Base-by-base conservation (phyloP, 805 yeast species). In the Teunomyces stri region DNA sequence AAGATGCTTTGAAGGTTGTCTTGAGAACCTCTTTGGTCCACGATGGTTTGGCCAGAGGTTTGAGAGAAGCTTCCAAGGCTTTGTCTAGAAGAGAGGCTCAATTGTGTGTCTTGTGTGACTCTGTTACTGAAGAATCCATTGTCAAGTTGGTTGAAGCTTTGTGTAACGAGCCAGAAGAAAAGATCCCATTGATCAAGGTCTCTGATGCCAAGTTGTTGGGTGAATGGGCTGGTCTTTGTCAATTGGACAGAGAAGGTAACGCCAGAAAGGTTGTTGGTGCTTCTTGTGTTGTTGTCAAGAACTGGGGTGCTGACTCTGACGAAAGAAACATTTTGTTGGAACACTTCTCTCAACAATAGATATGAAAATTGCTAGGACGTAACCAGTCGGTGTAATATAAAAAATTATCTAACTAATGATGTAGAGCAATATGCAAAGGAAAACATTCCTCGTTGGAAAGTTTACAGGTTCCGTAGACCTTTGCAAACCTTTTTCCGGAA, bases 241-340 rank as follows among this genome's bases (percentile, higher is more conserved):
- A 90, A 81, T 85, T 92, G 70, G 98, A 94, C 95, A 89, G 97
- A 81, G 98, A 94, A 70, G 99, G 99, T 81, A 90, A 92, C 84
- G 97, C 98, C 80, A 90, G 97, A 85, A 94, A 94, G 89, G 98
- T 94, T 69, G 99, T 94, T 75, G 99, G 99, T 81, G 96, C 97
- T 79, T 91, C 98, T 68, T 92, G 96, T 79, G 97, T 92, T 73
- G 99, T 94, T 68, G 89, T 94, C 84, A 91, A 88, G 85, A 86
- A 90, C 96, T 94, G 98, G 98, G 99, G 99, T 89, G 96, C 89
- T 73, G 96, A 90, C 79, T 87, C 98, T 68, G 92, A 84, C 71
- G 99, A 92, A 82, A 89, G 97, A 82, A 80, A 84, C 82, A 86
- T 89, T 79, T 85, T 94, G 75, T 84, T 94, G 77, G 95, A 90